Conservation (phyloP, 805 yeast genomes). For the Metschnikowia similis region DNA sequence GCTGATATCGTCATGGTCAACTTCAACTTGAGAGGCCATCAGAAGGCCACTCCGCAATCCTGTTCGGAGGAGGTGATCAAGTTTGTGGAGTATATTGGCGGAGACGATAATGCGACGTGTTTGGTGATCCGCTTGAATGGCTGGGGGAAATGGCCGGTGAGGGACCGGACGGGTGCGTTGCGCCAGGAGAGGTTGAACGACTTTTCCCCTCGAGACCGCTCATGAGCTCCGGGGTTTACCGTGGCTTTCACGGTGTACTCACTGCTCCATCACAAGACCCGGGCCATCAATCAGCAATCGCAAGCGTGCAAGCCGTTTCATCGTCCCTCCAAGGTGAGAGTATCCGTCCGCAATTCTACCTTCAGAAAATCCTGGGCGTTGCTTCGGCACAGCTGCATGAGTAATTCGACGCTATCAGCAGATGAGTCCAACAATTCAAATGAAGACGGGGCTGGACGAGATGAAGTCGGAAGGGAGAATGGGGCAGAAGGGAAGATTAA, state of each 20-base stretch:
- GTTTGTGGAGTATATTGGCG: slow-evolving; percentile 81
- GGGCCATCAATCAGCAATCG: too few species aligned
- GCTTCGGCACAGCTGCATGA: too few species aligned
- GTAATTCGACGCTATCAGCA: too few species aligned
- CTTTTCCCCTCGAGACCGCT: slow-evolving; percentile 30
- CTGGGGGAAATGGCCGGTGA: slow-evolving; percentile 91
- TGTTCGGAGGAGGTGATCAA: slow-evolving; percentile 83
- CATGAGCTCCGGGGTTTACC: neutral
- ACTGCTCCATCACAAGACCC: neutral
- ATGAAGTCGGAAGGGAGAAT: too few species aligned
- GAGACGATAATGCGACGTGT: slow-evolving; percentile 96
- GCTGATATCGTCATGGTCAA: slow-evolving; percentile 80
- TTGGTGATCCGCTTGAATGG: slow-evolving; percentile 73
- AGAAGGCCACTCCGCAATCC: slow-evolving; percentile 73
- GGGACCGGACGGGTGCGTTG: slow-evolving; percentile 76
- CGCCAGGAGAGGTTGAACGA: slow-evolving; percentile 67
- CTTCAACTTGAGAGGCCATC: slow-evolving; percentile 57
- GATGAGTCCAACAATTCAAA: too few species aligned
- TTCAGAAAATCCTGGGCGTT: too few species aligned
- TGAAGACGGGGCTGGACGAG: too few species aligned
- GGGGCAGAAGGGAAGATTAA: too few species aligned
- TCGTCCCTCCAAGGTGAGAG: too few species aligned
- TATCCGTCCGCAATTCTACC: too few species aligned
- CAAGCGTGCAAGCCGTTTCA: too few species aligned
- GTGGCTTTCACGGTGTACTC: too few species aligned